Evolutionary conservation across 2,329 filamentous ascomycete species (phyloP), one percentile per base, ranked within the genome.

Genomic region (Sporothrix variecibatus): DNA sequence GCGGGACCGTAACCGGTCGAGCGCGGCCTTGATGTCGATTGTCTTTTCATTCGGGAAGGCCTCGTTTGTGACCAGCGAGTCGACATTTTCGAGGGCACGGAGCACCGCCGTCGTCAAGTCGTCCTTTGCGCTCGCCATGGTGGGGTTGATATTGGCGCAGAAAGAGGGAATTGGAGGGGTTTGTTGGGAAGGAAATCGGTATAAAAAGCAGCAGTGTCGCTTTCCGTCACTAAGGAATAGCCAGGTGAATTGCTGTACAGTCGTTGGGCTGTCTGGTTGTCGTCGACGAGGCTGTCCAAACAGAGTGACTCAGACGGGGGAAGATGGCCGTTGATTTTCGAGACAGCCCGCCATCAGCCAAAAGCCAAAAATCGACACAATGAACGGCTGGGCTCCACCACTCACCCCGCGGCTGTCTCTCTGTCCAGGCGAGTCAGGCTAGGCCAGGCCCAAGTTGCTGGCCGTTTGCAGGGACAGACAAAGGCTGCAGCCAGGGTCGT

Each of bases 1-100:
- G 78, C 95, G 90, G 75, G 94, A 96, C 40, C 87, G 88, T 72
- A 99, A 88, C 78, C 94, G 90, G 84, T 98, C 96, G 77, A 98
- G 87, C 40, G 94, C 93, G 76, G 93, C 92, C 86, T 98, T 98
- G 80, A 98, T 85, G 75, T 90, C 88, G 75, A 88, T 86, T 79
- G 91, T 92, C 79, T 89, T 86, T 79, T 86, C 84, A 78, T 87
- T 82, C 78, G 93, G 90, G 85, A 95, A 95, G 80, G 87, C 87
- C 79, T 93, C 89, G 79, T 86, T 86, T 72, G 93, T 93, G 78
- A 91, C 84, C 77, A 95, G 84, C 64, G 91, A 87, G 78, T 91
- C 88, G 76, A 89, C 83, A 79, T 88, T 85, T 81, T 87, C 87
- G 78, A 95, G 86, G 73, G 88, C 87, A 75, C 90, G 87, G 78